Base-by-base conservation (phyloP, 139 green algal species). In the Micractinium conductrix region DNA sequence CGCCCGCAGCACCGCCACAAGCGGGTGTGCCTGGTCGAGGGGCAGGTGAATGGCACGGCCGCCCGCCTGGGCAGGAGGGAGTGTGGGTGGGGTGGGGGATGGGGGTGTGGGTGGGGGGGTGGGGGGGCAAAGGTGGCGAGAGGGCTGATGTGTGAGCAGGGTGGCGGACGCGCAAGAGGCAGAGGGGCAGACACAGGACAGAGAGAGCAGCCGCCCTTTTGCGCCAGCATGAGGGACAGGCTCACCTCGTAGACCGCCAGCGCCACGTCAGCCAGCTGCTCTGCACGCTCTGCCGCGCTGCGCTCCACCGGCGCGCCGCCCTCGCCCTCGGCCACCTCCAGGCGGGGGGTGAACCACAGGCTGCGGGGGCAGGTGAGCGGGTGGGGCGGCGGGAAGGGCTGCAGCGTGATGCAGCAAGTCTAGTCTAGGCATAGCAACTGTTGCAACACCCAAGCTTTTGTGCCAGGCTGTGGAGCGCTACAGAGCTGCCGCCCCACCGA, bases 11-110 rank as follows among this genome's bases (percentile, higher is more conserved):
- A 93, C 83, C 2, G 83, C 83, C 14, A 97, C 85, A 55, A 97
- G 79, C 2, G 91, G 87, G 78, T 94, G 78, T 35, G 84, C 78
- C 14, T 74, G 12, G 21, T 92, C 73, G 44, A 97, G 81, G 0
- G 93, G 93, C 53, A 96, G 70, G 69, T 88, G 83, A 44, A 95
- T 92, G 72, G n/a, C 65, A 22, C 45, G 42, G 55, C 82, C 86
- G 2, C 75, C 89, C 19, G 84, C 79, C n/a, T n/a, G n/a, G n/a
- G n/a, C n/a, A n/a, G n/a, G n/a, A n/a, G n/a, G n/a, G n/a, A n/a
- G n/a, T n/a, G n/a, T n/a, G n/a, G n/a, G n/a, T n/a, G n/a, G n/a
- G n/a, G n/a, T n/a, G n/a, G n/a, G n/a, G n/a, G n/a, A n/a, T n/a
- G n/a, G n/a, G n/a, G n/a, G n/a, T n/a, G n/a, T n/a, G n/a, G n/a